Evolutionary conservation across 139 green algal species (phyloP).

Genomic region (Klebsormidium nitens): DNA sequence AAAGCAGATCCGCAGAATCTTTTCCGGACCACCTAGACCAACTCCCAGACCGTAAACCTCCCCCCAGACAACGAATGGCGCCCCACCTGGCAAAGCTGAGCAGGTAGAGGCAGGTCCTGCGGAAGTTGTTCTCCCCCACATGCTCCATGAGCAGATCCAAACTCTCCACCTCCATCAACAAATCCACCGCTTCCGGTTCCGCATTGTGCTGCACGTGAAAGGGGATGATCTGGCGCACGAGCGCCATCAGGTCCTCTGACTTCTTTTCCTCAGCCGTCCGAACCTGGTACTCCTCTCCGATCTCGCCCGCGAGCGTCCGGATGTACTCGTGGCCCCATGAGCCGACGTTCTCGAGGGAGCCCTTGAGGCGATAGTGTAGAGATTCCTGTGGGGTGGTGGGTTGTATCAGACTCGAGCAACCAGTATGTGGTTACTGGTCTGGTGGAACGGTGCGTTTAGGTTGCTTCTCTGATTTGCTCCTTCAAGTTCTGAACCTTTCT

Average conservation of each 20-base stretch:
- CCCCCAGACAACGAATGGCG: constrained; percentile 7
- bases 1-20: no score
- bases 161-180: constrained; percentile 90
- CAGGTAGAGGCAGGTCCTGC: constrained; percentile 91
- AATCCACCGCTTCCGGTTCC: constrained; percentile 96
- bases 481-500: no score
- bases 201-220: constrained; percentile 96
- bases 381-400: no score
- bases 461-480: no score
- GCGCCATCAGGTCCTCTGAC: constrained; percentile 70
- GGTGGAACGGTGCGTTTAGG: no score
- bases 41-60: no score
- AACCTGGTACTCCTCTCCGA: constrained; percentile 64
- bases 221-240: constrained; percentile 90
- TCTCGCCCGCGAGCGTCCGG: constrained; percentile 84
- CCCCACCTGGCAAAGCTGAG: constrained; percentile 54
- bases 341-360: constrained; percentile 49
- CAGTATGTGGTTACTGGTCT: no score
- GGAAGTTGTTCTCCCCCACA: constrained; percentile 82
- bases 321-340: constrained; percentile 97
- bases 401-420: no score
- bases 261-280: constrained; percentile 33
- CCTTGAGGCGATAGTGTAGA: constrained; percentile 76
- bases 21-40: no score
- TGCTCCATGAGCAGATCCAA: constrained; percentile 67